Conservation (phyloP, 2,329 filamentous ascomycete species). For the Celoporthe dispersa region DNA sequence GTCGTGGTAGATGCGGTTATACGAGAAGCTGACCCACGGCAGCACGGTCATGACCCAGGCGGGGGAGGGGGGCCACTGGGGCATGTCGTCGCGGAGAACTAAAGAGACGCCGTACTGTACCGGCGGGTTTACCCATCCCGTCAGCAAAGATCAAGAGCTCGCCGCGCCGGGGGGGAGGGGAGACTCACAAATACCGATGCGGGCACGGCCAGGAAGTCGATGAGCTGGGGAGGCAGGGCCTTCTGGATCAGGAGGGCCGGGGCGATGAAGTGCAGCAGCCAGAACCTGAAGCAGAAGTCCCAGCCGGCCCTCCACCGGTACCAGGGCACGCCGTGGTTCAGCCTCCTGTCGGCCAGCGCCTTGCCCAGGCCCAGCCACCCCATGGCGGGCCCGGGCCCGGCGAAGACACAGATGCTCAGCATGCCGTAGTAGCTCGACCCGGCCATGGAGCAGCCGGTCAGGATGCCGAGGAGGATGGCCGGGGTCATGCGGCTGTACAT, state of each 20-base stretch:
- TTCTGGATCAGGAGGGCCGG: constrained; percentile 51
- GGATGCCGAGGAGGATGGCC: constrained; percentile 67
- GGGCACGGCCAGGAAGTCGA: constrained; percentile 48
- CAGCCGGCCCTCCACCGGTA: constrained; percentile 27
- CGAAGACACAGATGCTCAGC: constrained; percentile 55
- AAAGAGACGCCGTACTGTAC: constrained; percentile 53
- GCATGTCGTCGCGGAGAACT: constrained; percentile 49
- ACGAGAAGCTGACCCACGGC: constrained; percentile 48
- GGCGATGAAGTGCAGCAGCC: constrained; percentile 49
- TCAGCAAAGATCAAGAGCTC: constrained; percentile 11
- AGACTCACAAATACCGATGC: constrained; percentile 46
- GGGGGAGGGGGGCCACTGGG: constrained; percentile 59
- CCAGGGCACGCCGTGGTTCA: constrained; percentile 17
- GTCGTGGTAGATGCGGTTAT: constrained; percentile 51
- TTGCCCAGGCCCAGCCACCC: constrained; percentile 43
- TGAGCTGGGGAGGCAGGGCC: constrained; percentile 46
- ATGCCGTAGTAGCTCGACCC: constrained; percentile 59
- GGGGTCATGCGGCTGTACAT: constrained; percentile 60
- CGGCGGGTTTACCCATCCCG: neutral
- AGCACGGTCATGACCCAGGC: constrained; percentile 55
- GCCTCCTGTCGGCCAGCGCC: constrained; percentile 21
- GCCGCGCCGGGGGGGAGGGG: neutral
- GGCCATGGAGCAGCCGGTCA: constrained; percentile 55
- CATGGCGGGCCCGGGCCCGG: constrained; percentile 51
- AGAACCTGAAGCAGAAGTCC: constrained; percentile 33